Evolutionary conservation across 139 green algal genomes (phyloP), one percentile per base, ranked within the genome.

Genomic region (Tetratostichococcus sp.): DNA sequence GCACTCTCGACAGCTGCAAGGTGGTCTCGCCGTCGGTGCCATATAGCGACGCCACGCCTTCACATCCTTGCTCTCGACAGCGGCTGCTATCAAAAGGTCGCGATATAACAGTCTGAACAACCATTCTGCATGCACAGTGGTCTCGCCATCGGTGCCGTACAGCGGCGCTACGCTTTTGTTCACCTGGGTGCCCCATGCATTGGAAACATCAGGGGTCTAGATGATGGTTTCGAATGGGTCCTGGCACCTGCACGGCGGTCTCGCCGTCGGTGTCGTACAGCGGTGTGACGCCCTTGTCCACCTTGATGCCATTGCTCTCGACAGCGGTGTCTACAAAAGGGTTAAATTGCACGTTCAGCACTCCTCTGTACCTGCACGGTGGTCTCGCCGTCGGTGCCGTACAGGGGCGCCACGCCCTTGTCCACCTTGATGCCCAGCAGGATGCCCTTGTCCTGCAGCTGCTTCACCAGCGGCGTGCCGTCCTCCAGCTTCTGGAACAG

Each of bases 101-200:
- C n/a, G 17, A 69, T 6, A 78, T n/a, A n/a, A n/a, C 72, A 42
- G 26, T 23, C 31, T 30, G 26, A 78, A 1, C 25, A 26, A 23
- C 43, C 59, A 1, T 77, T 21, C 43, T 35, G 39, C 3, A 69
- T 75, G 3, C 67, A 1, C 57, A 82, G 32, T 89, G 82, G 71
- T 79, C 82, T 72, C 88, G 82, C 67, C 88, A 78, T 31, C 83
- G 81, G 74, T 87, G 83, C 25, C 72, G 65, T 43, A 72, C 58
- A 65, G 30, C 73, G 84, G 80, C 70, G 76, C 73, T 42, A 89
- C 72, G 23, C 71, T 83, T n/a, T 84, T 86, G 80, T 94, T 89
- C 32, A 95, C 86, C 80, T 95, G 94, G 76, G 94, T 91, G 65
- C 90, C 39, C 39, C n/a, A n/a, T n/a, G n/a, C n/a, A n/a, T n/a